phyloP scores from a whole-genome alignment of 148 eudicot species.

The Persicaria tinctoria region DNA sequence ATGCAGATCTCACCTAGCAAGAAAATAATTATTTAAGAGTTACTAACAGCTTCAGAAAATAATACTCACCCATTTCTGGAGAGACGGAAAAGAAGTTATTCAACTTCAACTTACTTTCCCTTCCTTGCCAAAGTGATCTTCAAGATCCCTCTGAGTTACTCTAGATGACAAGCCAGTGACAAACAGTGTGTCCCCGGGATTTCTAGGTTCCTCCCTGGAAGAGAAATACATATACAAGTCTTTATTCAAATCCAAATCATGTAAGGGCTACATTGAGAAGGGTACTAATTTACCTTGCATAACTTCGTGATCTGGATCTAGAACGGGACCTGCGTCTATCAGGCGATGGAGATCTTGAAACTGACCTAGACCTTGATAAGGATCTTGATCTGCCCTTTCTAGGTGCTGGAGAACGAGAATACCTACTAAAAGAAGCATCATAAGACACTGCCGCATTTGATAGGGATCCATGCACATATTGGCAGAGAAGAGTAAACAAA shows the following conservation, averaged over 20 bases:
- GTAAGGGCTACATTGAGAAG: neutral
- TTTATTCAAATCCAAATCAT: neutral
- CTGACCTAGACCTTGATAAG: constrained; percentile 41
- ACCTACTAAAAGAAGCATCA: constrained; percentile 23
- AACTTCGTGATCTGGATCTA: constrained; percentile 48
- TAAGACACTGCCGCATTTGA: neutral
- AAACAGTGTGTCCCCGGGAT: constrained; percentile 77
- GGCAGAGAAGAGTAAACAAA: no score
- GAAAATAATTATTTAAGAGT: neutral
- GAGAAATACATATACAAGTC: constrained; percentile 11
- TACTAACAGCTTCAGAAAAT: neutral
- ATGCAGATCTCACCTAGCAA: constrained; percentile 43
- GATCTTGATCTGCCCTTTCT: constrained; percentile 35
- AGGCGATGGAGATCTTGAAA: constrained; percentile 45
- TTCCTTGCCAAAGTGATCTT: constrained; percentile 75
- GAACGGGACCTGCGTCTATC: constrained; percentile 37
- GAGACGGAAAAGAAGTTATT: neutral
- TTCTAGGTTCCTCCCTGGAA: constrained; percentile 49
- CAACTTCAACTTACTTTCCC: constrained; percentile 54
- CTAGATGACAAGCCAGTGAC: constrained; percentile 93
- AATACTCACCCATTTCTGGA: neutral
- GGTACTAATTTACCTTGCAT: constrained; percentile 42
- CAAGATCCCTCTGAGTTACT: constrained; percentile 83
- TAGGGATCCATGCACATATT: neutral
- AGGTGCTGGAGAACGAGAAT: constrained; percentile 60